Evolutionary conservation across 805 yeast genomes (phyloP).

Genomic region (Candida insectorum): DNA sequence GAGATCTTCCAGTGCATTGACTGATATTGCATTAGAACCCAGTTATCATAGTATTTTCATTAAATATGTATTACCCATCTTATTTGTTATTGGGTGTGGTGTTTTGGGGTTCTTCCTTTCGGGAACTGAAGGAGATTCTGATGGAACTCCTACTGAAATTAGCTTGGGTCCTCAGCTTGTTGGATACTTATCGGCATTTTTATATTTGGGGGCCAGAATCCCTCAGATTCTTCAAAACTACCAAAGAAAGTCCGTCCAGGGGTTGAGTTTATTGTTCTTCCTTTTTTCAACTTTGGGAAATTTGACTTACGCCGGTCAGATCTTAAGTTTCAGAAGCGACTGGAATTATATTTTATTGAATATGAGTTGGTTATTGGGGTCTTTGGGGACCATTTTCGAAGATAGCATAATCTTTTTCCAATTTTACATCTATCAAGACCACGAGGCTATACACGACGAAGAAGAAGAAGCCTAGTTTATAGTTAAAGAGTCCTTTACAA

Average conservation of each 20-base stretch:
- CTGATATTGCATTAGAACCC: slow-evolving; percentile 47
- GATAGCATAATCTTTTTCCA: slow-evolving; percentile 65
- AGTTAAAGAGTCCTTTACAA: too few relatives aligned
- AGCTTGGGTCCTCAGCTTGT: slow-evolving; percentile 58
- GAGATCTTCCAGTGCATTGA: slow-evolving; percentile 51
- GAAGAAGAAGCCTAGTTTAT: too few relatives aligned
- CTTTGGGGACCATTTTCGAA: slow-evolving; percentile 73
- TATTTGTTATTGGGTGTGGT: slow-evolving; percentile 64
- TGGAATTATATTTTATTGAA: slow-evolving; percentile 56
- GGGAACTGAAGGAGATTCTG: slow-evolving; percentile 16
- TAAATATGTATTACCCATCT: slow-evolving; percentile 54
- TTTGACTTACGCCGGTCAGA: slow-evolving; percentile 71
- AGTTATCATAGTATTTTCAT: slow-evolving; percentile 44
- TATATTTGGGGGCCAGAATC: slow-evolving; percentile 67
- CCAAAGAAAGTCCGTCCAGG: slow-evolving; percentile 73
- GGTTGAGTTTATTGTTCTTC: slow-evolving; percentile 80
- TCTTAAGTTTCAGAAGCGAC: slow-evolving; percentile 63
- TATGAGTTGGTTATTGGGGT: slow-evolving; percentile 75
- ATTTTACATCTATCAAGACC: slow-evolving; percentile 56
- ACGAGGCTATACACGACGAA: slow-evolving; percentile 6
- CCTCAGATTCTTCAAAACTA: slow-evolving; percentile 88
- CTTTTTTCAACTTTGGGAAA: slow-evolving; percentile 73
- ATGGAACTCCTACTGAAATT: slow-evolving; percentile 21
- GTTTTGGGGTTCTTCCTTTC: slow-evolving; percentile 54
- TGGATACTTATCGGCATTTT: slow-evolving; percentile 66